A percentile compares a stretch with the other conserved stretches of the same genome.
phyloP scores from a whole-genome alignment of 2,329 filamentous ascomycete species.

The Thermoascus crustaceus region DNA sequence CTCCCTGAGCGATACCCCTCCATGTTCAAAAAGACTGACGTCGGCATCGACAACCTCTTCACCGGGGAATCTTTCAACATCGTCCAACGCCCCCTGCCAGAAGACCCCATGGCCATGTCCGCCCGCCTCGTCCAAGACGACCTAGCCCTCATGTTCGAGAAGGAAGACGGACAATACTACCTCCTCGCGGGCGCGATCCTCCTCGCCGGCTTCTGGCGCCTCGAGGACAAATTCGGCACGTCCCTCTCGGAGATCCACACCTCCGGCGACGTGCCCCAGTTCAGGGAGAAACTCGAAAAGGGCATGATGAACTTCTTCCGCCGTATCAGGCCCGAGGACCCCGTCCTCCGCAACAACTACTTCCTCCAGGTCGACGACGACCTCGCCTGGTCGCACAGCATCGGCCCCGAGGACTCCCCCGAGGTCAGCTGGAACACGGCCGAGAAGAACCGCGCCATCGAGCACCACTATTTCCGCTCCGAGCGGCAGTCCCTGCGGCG shows the following conservation, averaged over 20 bases:
- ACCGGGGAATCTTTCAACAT: slow-evolving; percentile 68
- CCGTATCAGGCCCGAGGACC: slow-evolving; percentile 58
- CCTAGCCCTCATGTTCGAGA: slow-evolving; percentile 74
- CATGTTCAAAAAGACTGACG: slow-evolving; percentile 55
- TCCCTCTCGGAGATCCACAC: slow-evolving; percentile 70
- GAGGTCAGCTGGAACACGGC: slow-evolving; percentile 66
- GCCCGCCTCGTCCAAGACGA: slow-evolving; percentile 73
- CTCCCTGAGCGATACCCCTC: slow-evolving; percentile 67
- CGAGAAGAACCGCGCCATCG: slow-evolving; percentile 62
- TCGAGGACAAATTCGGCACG: slow-evolving; percentile 77
- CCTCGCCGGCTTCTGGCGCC: slow-evolving; percentile 73
- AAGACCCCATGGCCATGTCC: slow-evolving; percentile 71
- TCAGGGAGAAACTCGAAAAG: slow-evolving; percentile 60
- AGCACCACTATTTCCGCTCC: slow-evolving; percentile 68
- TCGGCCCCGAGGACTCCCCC: slow-evolving; percentile 61
- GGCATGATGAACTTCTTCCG: slow-evolving; percentile 78
- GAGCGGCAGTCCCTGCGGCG: slow-evolving; percentile 64
- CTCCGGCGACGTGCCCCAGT: slow-evolving; percentile 66
- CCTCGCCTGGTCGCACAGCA: slow-evolving; percentile 67
- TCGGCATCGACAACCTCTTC: slow-evolving; percentile 61
- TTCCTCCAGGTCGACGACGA: slow-evolving; percentile 79
- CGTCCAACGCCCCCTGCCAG: slow-evolving; percentile 52
- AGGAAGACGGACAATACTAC: slow-evolving; percentile 68
- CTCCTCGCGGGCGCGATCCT: slow-evolving; percentile 68
- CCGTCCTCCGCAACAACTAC: slow-evolving; percentile 68